Evolutionary conservation across 169 alveolate species (phyloP).

Genomic region (Cryptosporidium andersoni): DNA sequence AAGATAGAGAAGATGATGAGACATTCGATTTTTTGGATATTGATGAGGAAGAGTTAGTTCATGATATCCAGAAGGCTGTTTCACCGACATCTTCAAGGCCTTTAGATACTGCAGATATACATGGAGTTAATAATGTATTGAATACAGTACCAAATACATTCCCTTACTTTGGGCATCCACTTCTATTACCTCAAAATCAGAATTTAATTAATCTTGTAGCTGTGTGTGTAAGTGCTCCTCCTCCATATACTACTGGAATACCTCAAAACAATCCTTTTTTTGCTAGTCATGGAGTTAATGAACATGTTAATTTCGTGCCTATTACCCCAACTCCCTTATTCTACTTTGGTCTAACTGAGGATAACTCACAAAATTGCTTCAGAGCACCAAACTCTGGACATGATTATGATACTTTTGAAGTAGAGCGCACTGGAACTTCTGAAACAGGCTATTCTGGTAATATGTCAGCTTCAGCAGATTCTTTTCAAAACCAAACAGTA

Average conservation of each 20-base stretch:
- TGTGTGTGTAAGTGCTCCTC: constrained; percentile 31
- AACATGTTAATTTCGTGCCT: constrained; percentile 47
- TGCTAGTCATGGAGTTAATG: constrained; percentile 49
- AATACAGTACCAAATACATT: constrained; percentile 9
- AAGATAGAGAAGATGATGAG: neutral
- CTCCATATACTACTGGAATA: constrained; percentile 33
- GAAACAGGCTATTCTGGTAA: neutral
- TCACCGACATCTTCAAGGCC: constrained; percentile 60
- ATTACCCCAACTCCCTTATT: constrained; percentile 38
- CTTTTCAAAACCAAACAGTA: too few relatives aligned
- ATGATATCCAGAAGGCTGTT: constrained; percentile 56
- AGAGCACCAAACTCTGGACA: too few relatives aligned
- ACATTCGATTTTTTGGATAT: constrained; percentile 42
- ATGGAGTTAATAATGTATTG: constrained; percentile 14
- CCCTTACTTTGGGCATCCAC: constrained; percentile 44
- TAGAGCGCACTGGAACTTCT: neutral
- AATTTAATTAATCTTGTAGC: constrained; percentile 40
- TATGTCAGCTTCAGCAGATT: constrained; percentile 1
- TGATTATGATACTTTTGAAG: neutral
- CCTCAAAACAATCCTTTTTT: constrained; percentile 63
- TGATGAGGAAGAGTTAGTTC: constrained; percentile 58
- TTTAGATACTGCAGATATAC: constrained; percentile 37
- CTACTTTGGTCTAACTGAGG: constrained; percentile 50
- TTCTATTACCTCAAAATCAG: constrained; percentile 33
- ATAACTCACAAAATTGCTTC: neutral